phyloP scores from a whole-genome alignment of 805 yeast species.

The Saccharomyces paradoxus region DNA sequence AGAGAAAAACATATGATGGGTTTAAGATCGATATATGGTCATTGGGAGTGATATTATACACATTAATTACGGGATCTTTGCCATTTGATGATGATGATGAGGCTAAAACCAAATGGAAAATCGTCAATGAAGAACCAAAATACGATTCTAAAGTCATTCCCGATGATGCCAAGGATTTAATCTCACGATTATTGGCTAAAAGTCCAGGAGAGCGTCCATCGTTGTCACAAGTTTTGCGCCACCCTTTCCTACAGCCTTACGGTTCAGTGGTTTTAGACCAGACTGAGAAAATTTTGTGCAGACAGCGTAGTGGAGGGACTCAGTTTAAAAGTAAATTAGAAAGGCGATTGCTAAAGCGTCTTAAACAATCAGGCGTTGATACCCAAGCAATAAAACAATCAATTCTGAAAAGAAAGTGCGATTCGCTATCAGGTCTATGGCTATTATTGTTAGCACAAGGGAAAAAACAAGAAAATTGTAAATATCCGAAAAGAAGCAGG shows the following conservation, averaged over 20 bases:
- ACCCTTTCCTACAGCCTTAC: constrained; percentile 42
- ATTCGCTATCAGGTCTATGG: constrained; percentile 69
- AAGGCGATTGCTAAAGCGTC: constrained; percentile 47
- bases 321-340: constrained; percentile 58
- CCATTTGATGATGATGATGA: constrained; percentile 87
- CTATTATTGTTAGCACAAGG: constrained; percentile 51
- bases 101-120: constrained; percentile 46
- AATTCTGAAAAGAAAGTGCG: constrained; percentile 53
- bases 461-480: constrained; percentile 25
- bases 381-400: constrained; percentile 50
- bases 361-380: constrained; percentile 58
- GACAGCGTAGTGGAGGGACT: constrained; percentile 30
- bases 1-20: constrained; percentile 66
- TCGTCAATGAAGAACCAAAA: constrained; percentile 57
- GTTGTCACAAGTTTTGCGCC: constrained; percentile 41
- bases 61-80: constrained; percentile 76
- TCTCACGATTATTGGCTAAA: constrained; percentile 52
- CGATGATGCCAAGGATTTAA: constrained; percentile 41
- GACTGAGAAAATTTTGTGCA: constrained; percentile 31
- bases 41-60: constrained; percentile 78
- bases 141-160: constrained; percentile 41
- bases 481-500: constrained; percentile 30
- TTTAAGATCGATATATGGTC: constrained; percentile 86
- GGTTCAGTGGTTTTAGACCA: constrained; percentile 37
- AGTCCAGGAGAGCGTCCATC: constrained; percentile 58